phyloP scores from a whole-genome alignment of 306 rosid species.

The Ormosia semicastrata region DNA sequence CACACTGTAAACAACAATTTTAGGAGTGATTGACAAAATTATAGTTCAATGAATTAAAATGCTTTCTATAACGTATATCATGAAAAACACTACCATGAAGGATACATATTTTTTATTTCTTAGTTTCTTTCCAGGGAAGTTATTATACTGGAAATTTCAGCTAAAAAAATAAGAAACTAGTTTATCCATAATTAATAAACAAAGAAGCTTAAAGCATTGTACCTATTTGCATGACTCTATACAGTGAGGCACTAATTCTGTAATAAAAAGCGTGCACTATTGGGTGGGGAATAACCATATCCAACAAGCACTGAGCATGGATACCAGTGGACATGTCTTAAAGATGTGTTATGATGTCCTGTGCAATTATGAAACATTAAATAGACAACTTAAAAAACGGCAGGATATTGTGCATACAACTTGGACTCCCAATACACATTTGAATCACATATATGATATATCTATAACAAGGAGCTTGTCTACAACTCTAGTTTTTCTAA shows the following conservation, averaged over 20 bases:
- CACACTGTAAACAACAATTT: constrained; percentile 58
- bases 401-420: not conserved
- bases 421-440: not conserved
- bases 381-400: not conserved
- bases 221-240: not conserved
- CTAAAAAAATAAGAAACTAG: not conserved
- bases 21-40: not conserved
- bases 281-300: not conserved
- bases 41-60: not conserved
- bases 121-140: not conserved
- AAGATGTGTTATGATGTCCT: not conserved
- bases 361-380: not conserved
- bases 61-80: not conserved
- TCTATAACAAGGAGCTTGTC: not conserved
- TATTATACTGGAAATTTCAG: constrained; percentile 1
- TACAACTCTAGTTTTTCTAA: not conserved
- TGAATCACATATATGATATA: not conserved
- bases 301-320: not conserved
- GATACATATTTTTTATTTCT: not conserved
- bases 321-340: not conserved
- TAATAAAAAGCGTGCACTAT: not conserved
- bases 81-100: not conserved
- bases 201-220: not conserved
- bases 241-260: not conserved
- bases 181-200: not conserved